Conservation (phyloP, 345 rosid genomes). For the Zanthoxylum bungeanum region DNA sequence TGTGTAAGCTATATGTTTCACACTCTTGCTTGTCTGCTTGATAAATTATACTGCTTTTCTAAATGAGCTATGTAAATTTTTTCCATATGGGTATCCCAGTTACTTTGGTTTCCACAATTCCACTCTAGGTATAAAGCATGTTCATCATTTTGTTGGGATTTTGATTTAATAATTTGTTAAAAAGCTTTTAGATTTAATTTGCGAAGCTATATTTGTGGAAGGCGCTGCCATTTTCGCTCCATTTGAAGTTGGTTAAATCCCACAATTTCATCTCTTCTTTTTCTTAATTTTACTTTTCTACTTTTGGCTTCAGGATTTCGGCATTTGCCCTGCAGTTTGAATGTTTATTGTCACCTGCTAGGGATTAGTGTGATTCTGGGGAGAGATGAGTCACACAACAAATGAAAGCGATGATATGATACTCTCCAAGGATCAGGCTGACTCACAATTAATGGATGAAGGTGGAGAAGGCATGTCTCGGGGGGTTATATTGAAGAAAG, state of each 20-base stretch:
- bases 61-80: background rate
- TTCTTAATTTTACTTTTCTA: constrained; percentile 8
- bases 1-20: background rate
- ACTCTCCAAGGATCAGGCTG: constrained; percentile 49
- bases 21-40: background rate
- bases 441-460: constrained; percentile 51
- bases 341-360: constrained; percentile 37
- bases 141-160: constrained; percentile 8
- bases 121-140: constrained; percentile 11
- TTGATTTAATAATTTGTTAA: too few species aligned
- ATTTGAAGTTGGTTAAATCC: too few species aligned
- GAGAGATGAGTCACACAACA: constrained; percentile 67
- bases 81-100: background rate
- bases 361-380: constrained; percentile 32
- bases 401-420: constrained; percentile 59
- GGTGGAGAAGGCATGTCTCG: constrained; percentile 44
- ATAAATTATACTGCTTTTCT: background rate
- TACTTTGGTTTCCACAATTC: constrained; percentile 13
- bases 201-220: constrained; percentile 13
- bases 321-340: constrained; percentile 29
- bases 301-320: constrained; percentile 38
- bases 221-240: too few species aligned
- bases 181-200: constrained; percentile 2
- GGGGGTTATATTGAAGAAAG: constrained; percentile 70
- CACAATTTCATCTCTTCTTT: background rate